Evolutionary conservation across 2,329 filamentous ascomycete genomes (phyloP), one percentile per base, ranked within the genome.

Genomic region (Aspergillus novoparasiticus): DNA sequence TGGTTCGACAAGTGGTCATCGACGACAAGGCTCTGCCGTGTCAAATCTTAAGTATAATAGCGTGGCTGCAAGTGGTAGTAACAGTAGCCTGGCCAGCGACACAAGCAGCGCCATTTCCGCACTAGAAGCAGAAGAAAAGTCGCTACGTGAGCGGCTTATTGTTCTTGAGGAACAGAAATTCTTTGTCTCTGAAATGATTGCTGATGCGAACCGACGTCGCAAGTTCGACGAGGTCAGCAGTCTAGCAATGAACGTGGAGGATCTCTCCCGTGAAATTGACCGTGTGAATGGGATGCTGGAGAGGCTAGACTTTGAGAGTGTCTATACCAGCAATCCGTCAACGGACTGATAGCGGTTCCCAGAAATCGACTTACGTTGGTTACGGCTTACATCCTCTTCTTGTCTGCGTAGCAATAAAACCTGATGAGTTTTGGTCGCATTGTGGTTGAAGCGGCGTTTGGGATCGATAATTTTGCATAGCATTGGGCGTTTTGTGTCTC

Each of bases 81-180:
- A 76, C 46, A 80, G 83, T 58, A 87, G 85, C 66, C 73, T 86
- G 55, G 77, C 83, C 57, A 84, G 83, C 58, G 76, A 81, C 59
- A 85, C 85, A 68, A 85, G 84, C 62, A 86, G 83, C 64, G 83
- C 83, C 16, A 80, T 90, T 16, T 89, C 87, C 0, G 87, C 86
- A 2, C 80, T 96, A 5, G 93, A 96, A 76, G 87, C 86, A 0
- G 93, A 97, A 74, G 93, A 97, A 76, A 94, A 92, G 74, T 87
- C 92, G 23, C 80, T 96, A 1, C 86, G 90, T 19, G 93, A 97
- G 72, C 84, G 88, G 4, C 81, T 97, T 14, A 90, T 95, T 34
- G 89, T 97, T 8, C 83, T 97, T 1, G 93, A 97, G 76, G 94
- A 97, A 78, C 94, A 97, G 76, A 90, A 89, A 67, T 96, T 96